phyloP scores from a whole-genome alignment of 345 rosid genomes.

The Hibiscus syriacus region DNA sequence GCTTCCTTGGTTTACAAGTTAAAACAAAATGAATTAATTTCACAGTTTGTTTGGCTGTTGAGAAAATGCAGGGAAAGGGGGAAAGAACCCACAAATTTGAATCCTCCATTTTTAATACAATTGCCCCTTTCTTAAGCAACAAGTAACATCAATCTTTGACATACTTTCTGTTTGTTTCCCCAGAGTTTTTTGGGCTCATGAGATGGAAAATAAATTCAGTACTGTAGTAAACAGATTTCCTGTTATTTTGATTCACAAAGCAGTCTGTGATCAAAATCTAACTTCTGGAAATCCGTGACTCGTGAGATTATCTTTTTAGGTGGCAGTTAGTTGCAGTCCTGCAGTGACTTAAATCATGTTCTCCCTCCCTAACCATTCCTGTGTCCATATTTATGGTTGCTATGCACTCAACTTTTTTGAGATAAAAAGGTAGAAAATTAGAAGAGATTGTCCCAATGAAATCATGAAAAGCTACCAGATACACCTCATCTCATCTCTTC shows the following conservation, averaged over 20 bases:
- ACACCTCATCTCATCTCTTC: slow-evolving; percentile 12
- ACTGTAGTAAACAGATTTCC: slow-evolving; percentile 4
- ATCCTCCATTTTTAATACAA: background rate
- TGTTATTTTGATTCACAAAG: background rate
- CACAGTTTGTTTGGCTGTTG: background rate
- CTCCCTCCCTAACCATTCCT: slow-evolving; percentile 18
- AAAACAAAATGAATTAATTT: too few relatives aligned
- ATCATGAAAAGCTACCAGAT: slow-evolving; percentile 16
- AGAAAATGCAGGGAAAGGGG: background rate
- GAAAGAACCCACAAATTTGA: slow-evolving; percentile 3
- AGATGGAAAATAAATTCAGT: background rate
- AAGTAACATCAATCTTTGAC: background rate
- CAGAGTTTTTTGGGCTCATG: background rate
- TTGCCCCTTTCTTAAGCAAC: background rate
- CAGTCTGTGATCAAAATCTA: slow-evolving; percentile 14
- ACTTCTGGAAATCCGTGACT: slow-evolving; percentile 32
- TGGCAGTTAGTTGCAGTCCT: slow-evolving; percentile 33
- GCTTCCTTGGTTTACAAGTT: too few relatives aligned
- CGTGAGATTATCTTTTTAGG: slow-evolving; percentile 35
- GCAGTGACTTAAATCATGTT: slow-evolving; percentile 21
- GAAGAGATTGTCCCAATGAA: slow-evolving; percentile 8
- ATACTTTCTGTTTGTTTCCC: background rate
- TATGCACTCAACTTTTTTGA: slow-evolving; percentile 16
- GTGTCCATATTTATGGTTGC: slow-evolving; percentile 23
- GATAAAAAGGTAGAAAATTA: slow-evolving; percentile 12